A percentile compares a stretch with the other conserved stretches of the same genome.
Evolutionary conservation across 2,329 filamentous ascomycete species (phyloP).

Genomic region (Talaromyces sp.): DNA sequence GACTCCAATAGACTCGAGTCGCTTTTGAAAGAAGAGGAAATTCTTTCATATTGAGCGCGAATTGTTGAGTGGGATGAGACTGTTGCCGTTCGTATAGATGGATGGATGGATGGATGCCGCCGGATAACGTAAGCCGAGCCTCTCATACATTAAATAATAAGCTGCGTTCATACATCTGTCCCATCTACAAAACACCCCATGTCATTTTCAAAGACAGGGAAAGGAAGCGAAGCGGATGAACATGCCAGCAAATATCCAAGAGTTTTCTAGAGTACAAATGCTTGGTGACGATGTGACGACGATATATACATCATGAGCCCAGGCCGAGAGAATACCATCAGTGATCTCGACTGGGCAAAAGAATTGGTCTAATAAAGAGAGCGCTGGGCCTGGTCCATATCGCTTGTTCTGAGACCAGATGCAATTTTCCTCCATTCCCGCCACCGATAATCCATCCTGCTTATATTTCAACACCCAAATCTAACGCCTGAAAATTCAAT

Average conservation of each 20-base stretch:
- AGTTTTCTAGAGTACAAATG: slow-evolving; percentile 12
- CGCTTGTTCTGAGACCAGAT: background rate
- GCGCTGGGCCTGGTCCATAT: background rate
- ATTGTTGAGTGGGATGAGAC: background rate
- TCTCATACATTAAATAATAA: background rate
- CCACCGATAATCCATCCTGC: background rate
- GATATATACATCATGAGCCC: slow-evolving; percentile 14
- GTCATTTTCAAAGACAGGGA: background rate
- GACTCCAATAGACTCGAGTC: background rate
- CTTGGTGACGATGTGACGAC: slow-evolving; percentile 3
- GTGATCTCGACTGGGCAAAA: background rate
- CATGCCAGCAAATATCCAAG: background rate
- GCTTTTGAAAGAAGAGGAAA: background rate
- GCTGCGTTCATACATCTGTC: no score
- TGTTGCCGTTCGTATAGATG: no score
- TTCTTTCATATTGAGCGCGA: background rate
- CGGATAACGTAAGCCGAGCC: slow-evolving; percentile 6
- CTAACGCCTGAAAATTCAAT: background rate
- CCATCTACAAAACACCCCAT: no score
- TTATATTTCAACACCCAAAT: background rate
- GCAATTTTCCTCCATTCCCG: background rate
- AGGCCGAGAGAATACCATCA: background rate
- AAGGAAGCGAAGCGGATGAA: background rate
- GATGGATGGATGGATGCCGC: background rate
- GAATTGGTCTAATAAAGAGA: background rate